Percentiles rank a stretch among this genome's conserved stretches.
Evolutionary conservation across 345 rosid genomes (phyloP).

Genomic region (Raphanus raphanistrum): DNA sequence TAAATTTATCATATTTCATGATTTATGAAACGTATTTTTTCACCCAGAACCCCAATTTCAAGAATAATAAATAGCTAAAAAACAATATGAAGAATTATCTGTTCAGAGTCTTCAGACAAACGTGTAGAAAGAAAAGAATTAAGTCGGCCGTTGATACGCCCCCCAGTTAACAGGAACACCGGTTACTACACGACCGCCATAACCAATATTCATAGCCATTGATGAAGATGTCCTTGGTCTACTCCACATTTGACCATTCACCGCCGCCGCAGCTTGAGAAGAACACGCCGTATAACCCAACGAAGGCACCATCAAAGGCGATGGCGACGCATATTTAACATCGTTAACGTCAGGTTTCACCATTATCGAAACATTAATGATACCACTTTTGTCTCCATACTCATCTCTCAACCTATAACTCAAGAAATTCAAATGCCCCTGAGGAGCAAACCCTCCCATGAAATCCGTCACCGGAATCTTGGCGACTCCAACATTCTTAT

Average conservation of each 20-base stretch:
- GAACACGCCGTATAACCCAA: constrained; percentile 15
- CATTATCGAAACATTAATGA: constrained; percentile 61
- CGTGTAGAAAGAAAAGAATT: background rate
- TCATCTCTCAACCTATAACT: constrained; percentile 66
- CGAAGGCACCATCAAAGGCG: background rate
- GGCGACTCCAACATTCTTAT: constrained; percentile 44
- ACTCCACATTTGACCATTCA: constrained; percentile 34
- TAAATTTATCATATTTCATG: background rate
- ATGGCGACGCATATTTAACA: background rate
- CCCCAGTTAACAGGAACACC: constrained; percentile 53
- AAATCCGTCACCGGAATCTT: constrained; percentile 62
- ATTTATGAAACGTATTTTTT: background rate
- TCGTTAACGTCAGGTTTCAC: constrained; percentile 35
- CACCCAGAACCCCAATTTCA: background rate
- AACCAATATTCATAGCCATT: constrained; percentile 14
- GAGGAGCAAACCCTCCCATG: constrained; percentile 50
- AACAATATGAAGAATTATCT: background rate
- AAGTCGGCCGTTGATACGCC: constrained; percentile 15
- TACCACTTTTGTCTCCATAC: constrained; percentile 49
- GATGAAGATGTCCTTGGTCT: constrained; percentile 16
- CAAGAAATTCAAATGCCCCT: constrained; percentile 57
- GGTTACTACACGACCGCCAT: constrained; percentile 37
- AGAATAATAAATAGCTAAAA: background rate
- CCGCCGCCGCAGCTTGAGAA: constrained; percentile 22
- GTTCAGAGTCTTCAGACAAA: constrained; percentile 10